Conservation (phyloP, 441 rosid species). For the Geranium incanum region DNA sequence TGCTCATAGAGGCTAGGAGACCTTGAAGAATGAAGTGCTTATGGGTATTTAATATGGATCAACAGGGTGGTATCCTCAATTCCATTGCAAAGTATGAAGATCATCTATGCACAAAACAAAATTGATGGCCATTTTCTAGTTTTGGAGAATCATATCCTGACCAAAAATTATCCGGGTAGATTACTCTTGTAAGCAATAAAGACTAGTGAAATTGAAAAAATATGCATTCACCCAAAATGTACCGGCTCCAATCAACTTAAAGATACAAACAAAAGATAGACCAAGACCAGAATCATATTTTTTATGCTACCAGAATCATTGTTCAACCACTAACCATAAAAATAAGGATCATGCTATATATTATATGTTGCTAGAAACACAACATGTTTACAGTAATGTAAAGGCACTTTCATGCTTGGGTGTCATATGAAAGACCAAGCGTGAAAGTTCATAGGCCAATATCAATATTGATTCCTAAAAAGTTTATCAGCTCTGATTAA, state of each 20-base stretch:
- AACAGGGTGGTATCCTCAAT: background rate
- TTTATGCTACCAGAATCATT: background rate
- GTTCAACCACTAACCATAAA: too few relatives aligned
- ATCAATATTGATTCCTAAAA: background rate
- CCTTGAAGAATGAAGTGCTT: background rate
- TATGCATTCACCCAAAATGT: background rate
- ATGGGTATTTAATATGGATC: slow-evolving; percentile 10
- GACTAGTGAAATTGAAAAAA: background rate
- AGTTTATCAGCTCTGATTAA: background rate
- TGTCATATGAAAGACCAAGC: too few relatives aligned
- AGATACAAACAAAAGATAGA: background rate
- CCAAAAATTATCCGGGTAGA: background rate
- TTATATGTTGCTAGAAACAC: too few relatives aligned
- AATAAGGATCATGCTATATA: too few relatives aligned
- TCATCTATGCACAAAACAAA: background rate
- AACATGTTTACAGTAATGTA: too few relatives aligned
- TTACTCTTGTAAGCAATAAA: background rate
- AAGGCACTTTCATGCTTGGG: too few relatives aligned
- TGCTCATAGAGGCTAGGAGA: background rate
- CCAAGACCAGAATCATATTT: background rate
- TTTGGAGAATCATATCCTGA: background rate
- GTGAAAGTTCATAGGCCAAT: too few relatives aligned
- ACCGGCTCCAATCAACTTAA: background rate
- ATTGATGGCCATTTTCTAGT: background rate
- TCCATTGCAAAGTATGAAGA: background rate